Base-by-base conservation (phyloP, 257 asterid species). In the Henckelia pumila region DNA sequence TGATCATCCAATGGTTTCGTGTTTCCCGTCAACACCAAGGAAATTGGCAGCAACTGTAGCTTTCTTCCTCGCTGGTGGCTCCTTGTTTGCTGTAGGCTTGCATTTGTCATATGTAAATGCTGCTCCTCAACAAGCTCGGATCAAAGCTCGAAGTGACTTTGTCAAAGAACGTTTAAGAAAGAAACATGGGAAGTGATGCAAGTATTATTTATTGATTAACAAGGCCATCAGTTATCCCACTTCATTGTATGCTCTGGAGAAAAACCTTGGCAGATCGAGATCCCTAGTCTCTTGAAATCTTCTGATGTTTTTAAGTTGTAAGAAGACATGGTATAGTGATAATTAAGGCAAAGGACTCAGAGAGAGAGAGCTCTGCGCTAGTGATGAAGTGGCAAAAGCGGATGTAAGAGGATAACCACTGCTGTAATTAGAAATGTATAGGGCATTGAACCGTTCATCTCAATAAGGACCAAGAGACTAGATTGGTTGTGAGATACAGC, bases 61-160 rank as follows among this genome's bases (percentile, higher is more conserved):
- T 2, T 76, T 65, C 56, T 90, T 90, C 71, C 72, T 88, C 64
- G 68, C 75, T 33, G 85, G 96, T 55, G 68, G 61, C 58, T 58
- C 81, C 9, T 37, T 90, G 26, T 88, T 86, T 76, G 95, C 82
- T 8, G 80, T 57, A 59, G 95, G 97, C 21, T 76, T 88, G 84
- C 79, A 88, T 70, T 81, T 82, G 66, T 83, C 84, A 66, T 63
- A 87, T 58, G 79, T 69, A 14, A 84, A 89, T 69, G 77, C 68
- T 71, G 89, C 77, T 64, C 93, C 95, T 59, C 97, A 88, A 71
- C 97, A 90, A 79, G 97, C 94, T 80, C 83, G 97, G 59, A 74
- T 84, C 72, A 62, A 79, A 67, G 95, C 90, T 71, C 71, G 95
- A 53, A 82, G 76, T 50, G 96, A 88, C 62, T 84, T 81, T 61